Conservation (phyloP, 2,329 filamentous ascomycete species). For the Annulohypoxylon truncatum region DNA sequence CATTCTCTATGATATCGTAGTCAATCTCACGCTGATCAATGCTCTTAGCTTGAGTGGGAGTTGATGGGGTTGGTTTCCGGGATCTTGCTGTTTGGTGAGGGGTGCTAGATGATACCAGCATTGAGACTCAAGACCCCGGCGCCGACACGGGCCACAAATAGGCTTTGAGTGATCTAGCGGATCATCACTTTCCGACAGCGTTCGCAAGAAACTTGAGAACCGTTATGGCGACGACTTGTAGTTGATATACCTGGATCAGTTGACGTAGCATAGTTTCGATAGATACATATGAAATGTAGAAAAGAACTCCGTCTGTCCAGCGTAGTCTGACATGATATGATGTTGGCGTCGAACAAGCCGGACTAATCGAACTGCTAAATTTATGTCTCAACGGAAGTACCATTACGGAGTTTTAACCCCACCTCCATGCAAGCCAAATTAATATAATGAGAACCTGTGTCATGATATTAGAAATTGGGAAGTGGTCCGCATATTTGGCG, state of each 20-base stretch:
- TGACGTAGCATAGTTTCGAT: neutral
- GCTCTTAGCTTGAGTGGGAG: neutral
- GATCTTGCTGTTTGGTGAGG: conserved; percentile 4
- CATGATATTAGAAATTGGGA: too few relatives aligned
- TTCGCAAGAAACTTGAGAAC: conserved; percentile 15
- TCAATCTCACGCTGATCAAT: neutral
- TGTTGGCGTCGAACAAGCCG: neutral
- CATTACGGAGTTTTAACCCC: neutral
- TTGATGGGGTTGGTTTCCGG: neutral
- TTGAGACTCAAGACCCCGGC: conserved; percentile 8
- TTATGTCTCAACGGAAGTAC: neutral
- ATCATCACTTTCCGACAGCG: conserved; percentile 12
- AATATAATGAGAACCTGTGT: too few relatives aligned
- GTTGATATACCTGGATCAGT: neutral
- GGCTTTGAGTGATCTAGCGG: conserved; percentile 7
- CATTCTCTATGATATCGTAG: neutral
- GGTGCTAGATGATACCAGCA: conserved; percentile 15
- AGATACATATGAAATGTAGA: neutral
- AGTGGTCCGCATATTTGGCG: too few relatives aligned
- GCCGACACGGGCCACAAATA: conserved; percentile 3
- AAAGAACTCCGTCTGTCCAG: neutral
- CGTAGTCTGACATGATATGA: neutral
- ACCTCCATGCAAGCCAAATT: neutral
- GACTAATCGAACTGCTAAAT: conserved; percentile 3
- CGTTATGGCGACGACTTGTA: conserved; percentile 9